Conservation (phyloP, 345 rosid species). For the Citrus mangshanensis region DNA sequence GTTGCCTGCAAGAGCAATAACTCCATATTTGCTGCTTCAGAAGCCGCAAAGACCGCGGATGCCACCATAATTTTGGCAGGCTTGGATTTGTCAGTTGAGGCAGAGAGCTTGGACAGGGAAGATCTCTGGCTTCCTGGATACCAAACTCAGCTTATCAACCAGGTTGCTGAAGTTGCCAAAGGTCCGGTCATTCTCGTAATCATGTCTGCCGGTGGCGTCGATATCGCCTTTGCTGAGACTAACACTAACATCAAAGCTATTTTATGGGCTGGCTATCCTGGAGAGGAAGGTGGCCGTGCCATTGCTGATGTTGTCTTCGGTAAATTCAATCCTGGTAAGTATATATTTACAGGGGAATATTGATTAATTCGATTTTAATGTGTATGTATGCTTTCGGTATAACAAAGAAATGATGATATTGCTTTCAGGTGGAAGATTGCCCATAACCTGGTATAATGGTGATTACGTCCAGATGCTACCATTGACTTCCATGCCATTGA, state of each 20-base stretch:
- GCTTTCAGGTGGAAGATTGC: constrained; percentile 51
- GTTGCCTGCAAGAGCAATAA: constrained; percentile 33
- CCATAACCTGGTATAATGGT: constrained; percentile 47
- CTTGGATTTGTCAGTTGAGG: constrained; percentile 44
- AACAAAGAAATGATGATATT: neutral
- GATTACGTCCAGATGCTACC: constrained; percentile 35
- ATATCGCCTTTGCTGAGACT: constrained; percentile 40
- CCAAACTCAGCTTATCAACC: constrained; percentile 46
- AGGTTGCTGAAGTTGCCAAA: constrained; percentile 38
- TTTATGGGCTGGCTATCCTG: constrained; percentile 75
- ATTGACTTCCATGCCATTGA: constrained; percentile 51
- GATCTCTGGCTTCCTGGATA: constrained; percentile 56
- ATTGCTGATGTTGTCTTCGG: constrained; percentile 68
- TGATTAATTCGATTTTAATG: too few relatives aligned
- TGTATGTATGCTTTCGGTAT: neutral
- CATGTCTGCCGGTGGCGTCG: constrained; percentile 57
- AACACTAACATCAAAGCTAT: constrained; percentile 32
- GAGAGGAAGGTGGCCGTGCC: constrained; percentile 65
- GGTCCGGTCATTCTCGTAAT: constrained; percentile 61
- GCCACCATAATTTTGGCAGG: constrained; percentile 50
- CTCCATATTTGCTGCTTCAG: constrained; percentile 25
- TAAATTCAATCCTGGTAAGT: constrained; percentile 54
- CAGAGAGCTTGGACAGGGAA: constrained; percentile 48
- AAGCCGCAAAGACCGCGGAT: constrained; percentile 40
- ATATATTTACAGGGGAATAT: neutral